Conservation (phyloP, 2,329 filamentous ascomycete genomes). For the Diaporthe destruens region DNA sequence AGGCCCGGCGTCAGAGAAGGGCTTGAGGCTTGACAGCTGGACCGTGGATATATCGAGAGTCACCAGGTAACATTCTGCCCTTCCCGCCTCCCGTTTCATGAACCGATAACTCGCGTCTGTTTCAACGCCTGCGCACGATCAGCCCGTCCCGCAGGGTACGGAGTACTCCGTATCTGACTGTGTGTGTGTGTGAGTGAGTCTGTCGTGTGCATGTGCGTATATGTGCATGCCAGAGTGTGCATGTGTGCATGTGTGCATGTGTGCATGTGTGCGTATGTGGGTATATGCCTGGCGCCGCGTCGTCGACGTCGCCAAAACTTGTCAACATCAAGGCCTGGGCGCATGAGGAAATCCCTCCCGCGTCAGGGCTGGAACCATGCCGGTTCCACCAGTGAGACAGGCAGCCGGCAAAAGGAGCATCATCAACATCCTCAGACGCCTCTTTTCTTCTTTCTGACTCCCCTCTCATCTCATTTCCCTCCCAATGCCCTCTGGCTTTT, state of each 20-base stretch:
- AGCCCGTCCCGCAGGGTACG: background rate
- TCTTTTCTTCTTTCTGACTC: background rate
- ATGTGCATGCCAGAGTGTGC: background rate
- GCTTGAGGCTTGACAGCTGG: background rate
- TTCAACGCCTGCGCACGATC: slow-evolving; percentile 5
- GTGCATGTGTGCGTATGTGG: background rate
- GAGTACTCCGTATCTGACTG: too few relatives aligned
- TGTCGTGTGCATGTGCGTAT: background rate
- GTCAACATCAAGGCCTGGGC: background rate
- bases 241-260: background rate
- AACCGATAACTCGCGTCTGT: slow-evolving; percentile 27
- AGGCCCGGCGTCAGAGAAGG: slow-evolving; percentile 13
- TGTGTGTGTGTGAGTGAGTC: background rate
- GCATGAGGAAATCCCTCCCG: slow-evolving; percentile 13
- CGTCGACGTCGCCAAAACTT: slow-evolving; percentile 12
- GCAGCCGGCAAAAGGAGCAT: slow-evolving; percentile 12
- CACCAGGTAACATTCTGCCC: background rate
- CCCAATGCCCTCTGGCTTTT: slow-evolving; percentile 4
- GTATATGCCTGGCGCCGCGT: background rate
- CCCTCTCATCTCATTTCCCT: background rate
- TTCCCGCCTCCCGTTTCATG: slow-evolving; percentile 31
- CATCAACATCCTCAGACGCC: slow-evolving; percentile 30
- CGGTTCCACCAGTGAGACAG: slow-evolving; percentile 30
- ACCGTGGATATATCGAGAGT: too few relatives aligned
- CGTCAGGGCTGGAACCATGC: slow-evolving; percentile 25